Evolutionary conservation across 805 yeast genomes (phyloP).

Genomic region (Ogataea minuta): DNA sequence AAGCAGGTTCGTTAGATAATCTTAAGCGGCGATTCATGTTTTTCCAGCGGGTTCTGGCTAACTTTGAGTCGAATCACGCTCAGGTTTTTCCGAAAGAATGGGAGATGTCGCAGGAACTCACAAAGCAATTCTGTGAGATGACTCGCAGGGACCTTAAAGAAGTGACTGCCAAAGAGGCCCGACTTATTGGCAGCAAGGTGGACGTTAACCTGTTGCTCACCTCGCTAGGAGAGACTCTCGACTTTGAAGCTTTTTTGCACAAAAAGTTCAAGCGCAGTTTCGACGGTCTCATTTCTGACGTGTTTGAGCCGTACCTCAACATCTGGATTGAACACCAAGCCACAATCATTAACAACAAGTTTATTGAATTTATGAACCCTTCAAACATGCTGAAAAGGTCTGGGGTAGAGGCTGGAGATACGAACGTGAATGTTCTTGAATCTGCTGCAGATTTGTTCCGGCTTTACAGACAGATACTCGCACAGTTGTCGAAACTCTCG

Average conservation of each 20-base stretch:
- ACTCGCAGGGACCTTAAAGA: slow-evolving; percentile 67
- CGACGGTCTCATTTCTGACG: slow-evolving; percentile 50
- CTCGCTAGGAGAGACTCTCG: slow-evolving; percentile 73
- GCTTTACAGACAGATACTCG: slow-evolving; percentile 65
- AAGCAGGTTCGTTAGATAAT: slow-evolving; percentile 93
- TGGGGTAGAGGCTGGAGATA: slow-evolving; percentile 31
- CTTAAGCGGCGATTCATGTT: slow-evolving; percentile 77
- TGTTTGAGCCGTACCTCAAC: slow-evolving; percentile 81
- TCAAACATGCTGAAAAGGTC: slow-evolving; percentile 47
- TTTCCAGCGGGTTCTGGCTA: slow-evolving; percentile 66
- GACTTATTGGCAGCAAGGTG: slow-evolving; percentile 33
- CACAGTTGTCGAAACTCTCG: slow-evolving; percentile 65
- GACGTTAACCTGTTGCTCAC: slow-evolving; percentile 66
- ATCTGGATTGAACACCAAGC: slow-evolving; percentile 90
- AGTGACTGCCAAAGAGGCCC: slow-evolving; percentile 43
- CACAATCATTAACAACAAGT: slow-evolving; percentile 53
- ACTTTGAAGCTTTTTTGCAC: slow-evolving; percentile 75
- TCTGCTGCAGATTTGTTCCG: slow-evolving; percentile 88
- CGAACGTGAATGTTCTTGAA: slow-evolving; percentile 60
- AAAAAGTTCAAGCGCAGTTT: slow-evolving; percentile 53
- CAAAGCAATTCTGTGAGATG: slow-evolving; percentile 59
- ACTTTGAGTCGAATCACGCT: slow-evolving; percentile 48
- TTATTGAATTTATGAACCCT: slow-evolving; percentile 61
- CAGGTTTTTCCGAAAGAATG: slow-evolving; percentile 66
- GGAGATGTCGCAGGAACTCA: slow-evolving; percentile 63